Base-by-base conservation (phyloP, 2,329 filamentous ascomycete species). In the Bimuria novae-zelandiae region DNA sequence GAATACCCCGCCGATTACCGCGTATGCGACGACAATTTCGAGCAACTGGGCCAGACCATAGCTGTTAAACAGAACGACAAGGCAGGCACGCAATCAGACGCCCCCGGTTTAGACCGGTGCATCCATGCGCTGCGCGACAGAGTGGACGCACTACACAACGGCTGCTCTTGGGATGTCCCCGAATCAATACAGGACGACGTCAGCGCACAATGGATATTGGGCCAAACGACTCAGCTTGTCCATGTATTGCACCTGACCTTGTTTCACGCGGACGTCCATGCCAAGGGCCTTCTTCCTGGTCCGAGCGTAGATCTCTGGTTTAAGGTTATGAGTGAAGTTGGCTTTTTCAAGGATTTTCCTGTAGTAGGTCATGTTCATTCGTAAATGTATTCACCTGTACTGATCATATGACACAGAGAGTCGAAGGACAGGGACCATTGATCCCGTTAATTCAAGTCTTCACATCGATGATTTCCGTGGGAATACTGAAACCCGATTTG, bases 221-320 rank as follows among this genome's bases (percentile, higher is more conserved):
- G 81, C 4, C 76, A 86, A 22, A 76, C 92, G 19, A 84, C 85
- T 12, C 90, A 96, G 71, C 81, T 88, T 37, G 79, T 89, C 33
- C 89, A 94, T 67, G 82, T 87, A 35, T 79, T 94, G 72, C 87
- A 90, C 43, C 79, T 92, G 14, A 76, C 91, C 21, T 89, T 92
- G 62, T 82, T 90, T 60, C 79, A 89, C 17, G 75, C 91, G 29
- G 86, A 89, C 57, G 75, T 82, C 41, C 80, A 62, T 5, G 56
- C 55, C 12, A 60, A 68, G 30, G 69, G 60, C 49, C 74, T 70
- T 40, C 49, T 72, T 39, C 55, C 66, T 29, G 55, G 65, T 42
- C 56, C 60, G n/a, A 69, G 64, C 12, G 63, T 74, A 27, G 65
- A 71, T 29, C 60, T 66, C 23, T 74, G 71, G 70, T 69, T 73